Evolutionary conservation across 768 basidiomycete genomes (phyloP), one percentile per base, ranked within the genome.

Genomic region (Favolaschia claudopus): DNA sequence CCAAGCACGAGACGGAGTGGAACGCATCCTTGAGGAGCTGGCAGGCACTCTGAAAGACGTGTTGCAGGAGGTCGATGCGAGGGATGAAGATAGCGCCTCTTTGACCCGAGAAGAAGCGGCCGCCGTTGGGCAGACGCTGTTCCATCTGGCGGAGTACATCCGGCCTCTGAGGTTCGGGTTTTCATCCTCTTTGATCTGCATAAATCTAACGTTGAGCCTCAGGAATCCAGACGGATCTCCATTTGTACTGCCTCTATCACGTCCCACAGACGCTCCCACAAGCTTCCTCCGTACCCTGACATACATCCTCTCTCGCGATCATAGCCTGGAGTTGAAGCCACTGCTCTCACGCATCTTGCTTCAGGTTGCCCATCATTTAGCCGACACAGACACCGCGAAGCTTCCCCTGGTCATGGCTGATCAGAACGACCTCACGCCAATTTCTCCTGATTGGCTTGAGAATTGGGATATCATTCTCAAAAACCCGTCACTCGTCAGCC

Each of bases 1-100:
- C 48, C 70, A 74, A 24, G 67, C 62, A 57, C 66, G 58, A 55
- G 69, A 67, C 36, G 76, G 78, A 31, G 79, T 77, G 60, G 87
- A 88, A 60, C 81, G 77, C 48, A 79, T 93, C 40, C 66, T 93
- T 55, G 84, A 87, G 40, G 92, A 93, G 71, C 84, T 84, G 6
- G 85, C 89, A 2, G 85, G 87, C 0, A 82, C 89, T 7, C 65
- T 90, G 58, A 88, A 86, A 68, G 92, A 93, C 61, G 80, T 91
- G 5, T 80, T 91, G 14, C 87, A 89, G 64, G 89, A 91, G 62
- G 79, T 89, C 44, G 89, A 92, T 60, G 82, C 84, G 20, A 77
- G 84, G 53, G 87, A 87, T 12, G 89, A 92, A 33, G 82, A 81
- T 15, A 67, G 67, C 32, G 64, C 70, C 0, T 56, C 67, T 1